Evolutionary conservation across 169 alveolate species (phyloP).

Genomic region (Eimeria necatrix): DNA sequence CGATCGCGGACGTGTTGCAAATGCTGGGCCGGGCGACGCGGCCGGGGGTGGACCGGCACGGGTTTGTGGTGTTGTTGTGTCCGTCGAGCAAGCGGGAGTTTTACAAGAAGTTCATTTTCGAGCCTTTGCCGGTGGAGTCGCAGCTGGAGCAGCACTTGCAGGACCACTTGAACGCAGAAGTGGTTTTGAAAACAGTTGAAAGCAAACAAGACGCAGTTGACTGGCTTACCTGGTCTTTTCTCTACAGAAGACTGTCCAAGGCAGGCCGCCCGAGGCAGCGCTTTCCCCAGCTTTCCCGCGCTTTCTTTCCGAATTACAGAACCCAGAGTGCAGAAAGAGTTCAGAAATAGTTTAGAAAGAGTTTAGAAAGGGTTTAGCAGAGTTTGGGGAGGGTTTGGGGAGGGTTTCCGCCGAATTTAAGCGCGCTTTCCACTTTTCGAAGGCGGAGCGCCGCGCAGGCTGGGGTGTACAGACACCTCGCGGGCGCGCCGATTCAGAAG

Average conservation of each 20-base stretch:
- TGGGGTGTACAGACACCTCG: too few relatives aligned
- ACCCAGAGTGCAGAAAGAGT: too few relatives aligned
- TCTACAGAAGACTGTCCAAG: constrained; percentile 98
- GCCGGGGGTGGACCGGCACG: constrained; percentile 83
- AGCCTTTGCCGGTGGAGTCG: constrained; percentile 99
- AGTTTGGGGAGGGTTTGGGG: too few relatives aligned
- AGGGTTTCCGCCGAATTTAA: too few relatives aligned
- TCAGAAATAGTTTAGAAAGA: too few relatives aligned
- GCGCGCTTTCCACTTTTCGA: too few relatives aligned
- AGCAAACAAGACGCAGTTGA: constrained; percentile 98
- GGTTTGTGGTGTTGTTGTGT: constrained; percentile 88
- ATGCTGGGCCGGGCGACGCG: constrained; percentile 93
- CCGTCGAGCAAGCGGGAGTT: constrained; percentile 96
- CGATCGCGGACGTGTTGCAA: constrained; percentile 96
- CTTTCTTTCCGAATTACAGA: too few relatives aligned
- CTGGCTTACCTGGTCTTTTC: constrained; percentile 99
- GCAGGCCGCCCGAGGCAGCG: too few relatives aligned
- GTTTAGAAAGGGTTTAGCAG: too few relatives aligned
- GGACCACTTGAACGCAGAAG: constrained; percentile 98
- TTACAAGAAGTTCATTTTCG: constrained; percentile 97
- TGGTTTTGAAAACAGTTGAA: constrained; percentile 97
- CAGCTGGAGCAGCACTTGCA: constrained; percentile 95
- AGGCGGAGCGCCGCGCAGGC: too few relatives aligned
- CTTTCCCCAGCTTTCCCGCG: too few relatives aligned
- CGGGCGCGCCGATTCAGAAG: constrained; percentile 87